Conservation (phyloP, 768 basidiomycete genomes). For the Phanerochaete carnosa region DNA sequence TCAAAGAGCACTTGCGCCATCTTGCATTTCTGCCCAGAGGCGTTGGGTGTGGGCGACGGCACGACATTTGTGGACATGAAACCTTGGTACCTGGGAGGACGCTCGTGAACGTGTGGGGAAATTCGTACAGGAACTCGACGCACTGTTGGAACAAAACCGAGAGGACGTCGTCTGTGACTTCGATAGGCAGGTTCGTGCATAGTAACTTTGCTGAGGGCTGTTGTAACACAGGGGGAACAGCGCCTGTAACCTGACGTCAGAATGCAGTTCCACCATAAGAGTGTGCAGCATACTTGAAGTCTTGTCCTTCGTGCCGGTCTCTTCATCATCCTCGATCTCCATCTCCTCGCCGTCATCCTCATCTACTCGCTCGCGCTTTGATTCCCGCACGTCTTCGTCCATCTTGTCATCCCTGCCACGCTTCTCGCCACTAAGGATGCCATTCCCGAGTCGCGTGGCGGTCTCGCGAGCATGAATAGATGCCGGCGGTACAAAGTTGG, state of each 20-base stretch:
- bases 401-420: constrained; percentile 62
- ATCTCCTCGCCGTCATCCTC: constrained; percentile 83
- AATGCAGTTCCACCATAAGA: background rate
- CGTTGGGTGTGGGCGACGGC: constrained; percentile 64
- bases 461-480: constrained; percentile 52
- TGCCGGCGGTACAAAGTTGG: constrained; percentile 72
- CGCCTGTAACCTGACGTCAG: constrained; percentile 15
- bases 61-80: constrained; percentile 70
- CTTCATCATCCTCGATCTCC: constrained; percentile 92
- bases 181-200: constrained; percentile 86
- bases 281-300: background rate
- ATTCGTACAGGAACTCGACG: constrained; percentile 29
- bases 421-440: constrained; percentile 48
- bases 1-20: constrained; percentile 82
- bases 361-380: constrained; percentile 66
- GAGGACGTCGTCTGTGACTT: constrained; percentile 85
- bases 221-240: constrained; percentile 47
- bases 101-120: background rate
- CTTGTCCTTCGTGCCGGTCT: constrained; percentile 31
- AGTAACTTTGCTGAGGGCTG: constrained; percentile 60
- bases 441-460: constrained; percentile 16
- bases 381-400: constrained; percentile 47
- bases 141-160: constrained; percentile 90
- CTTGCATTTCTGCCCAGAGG: constrained; percentile 66
- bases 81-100: constrained; percentile 67